These are phyloP conservation scores for Caloboletus firmus DNA, from an alignment of 1,284 basidiomycete genomes.

Conservation along the genomic window DNA sequence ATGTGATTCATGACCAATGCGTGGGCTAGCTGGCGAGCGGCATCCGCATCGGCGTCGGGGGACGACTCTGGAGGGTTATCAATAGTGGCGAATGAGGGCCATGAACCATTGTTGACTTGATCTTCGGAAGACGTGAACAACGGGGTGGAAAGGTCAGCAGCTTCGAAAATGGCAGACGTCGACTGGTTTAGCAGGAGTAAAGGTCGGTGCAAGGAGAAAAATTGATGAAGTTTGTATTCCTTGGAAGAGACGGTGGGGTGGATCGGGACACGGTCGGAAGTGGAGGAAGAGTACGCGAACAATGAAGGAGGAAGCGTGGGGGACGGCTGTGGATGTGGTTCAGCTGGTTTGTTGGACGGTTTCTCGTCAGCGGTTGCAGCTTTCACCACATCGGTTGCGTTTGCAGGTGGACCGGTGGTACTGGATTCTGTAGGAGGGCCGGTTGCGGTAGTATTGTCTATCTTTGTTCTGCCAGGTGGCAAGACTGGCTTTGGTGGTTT, in stretches of 20 bases:
- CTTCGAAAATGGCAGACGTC: conserved; percentile 52
- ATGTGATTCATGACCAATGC: conserved; percentile 64
- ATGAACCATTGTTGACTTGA: conserved; percentile 8
- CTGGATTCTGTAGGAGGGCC: conserved; percentile 21
- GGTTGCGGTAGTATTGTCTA: conserved; percentile 25
- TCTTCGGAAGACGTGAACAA: conserved; percentile 27
- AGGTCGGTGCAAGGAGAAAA: conserved; percentile 76
- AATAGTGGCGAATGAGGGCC: conserved; percentile 23
- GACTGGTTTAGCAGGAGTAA: conserved; percentile 65
- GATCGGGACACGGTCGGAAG: conserved; percentile 19
- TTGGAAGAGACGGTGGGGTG: conserved; percentile 61
- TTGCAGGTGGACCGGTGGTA: conserved; percentile 17
- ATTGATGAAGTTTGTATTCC: conserved; percentile 74
- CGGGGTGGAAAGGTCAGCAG: conserved; percentile 38
- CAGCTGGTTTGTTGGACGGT: conserved; percentile 24
- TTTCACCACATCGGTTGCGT: conserved; percentile 18
- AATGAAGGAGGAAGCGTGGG: conserved; percentile 6
- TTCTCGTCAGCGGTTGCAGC: conserved; percentile 24
- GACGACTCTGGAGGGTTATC: conserved; percentile 55
- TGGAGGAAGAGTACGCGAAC: conserved; percentile 8
- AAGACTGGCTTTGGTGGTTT: conserved; percentile 60
- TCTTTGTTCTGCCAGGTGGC: conserved; percentile 37
- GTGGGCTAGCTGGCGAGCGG: conserved; percentile 70
- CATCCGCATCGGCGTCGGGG: conserved; percentile 70
- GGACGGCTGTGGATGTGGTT: conserved; percentile 15